These are phyloP conservation scores for Triticum monococcum DNA, from an alignment of 176 grass and related monocot genomes.

Conservation along the genomic window DNA sequence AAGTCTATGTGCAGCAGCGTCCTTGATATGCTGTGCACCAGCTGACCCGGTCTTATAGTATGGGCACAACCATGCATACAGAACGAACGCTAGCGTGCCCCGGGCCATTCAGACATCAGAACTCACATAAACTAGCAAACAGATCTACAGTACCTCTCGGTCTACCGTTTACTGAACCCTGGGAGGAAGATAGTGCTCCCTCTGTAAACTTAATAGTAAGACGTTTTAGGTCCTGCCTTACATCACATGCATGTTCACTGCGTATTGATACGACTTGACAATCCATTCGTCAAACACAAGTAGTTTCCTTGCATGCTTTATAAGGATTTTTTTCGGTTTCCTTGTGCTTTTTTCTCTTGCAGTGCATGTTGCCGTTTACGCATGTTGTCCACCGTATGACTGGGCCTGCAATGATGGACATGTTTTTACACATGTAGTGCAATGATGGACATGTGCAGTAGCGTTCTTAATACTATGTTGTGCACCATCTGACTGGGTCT, in stretches of 20 bases:
- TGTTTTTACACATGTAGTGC: too few species aligned
- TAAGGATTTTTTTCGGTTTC: too few species aligned
- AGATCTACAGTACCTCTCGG: too few species aligned
- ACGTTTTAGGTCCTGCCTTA: background rate
- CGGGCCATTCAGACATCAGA: slow-evolving; percentile 14
- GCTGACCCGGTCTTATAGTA: background rate
- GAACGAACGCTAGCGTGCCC: background rate
- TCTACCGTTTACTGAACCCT: too few species aligned
- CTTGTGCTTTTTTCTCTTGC: background rate
- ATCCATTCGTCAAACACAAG: too few species aligned
- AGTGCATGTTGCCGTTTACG: background rate
- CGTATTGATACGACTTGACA: too few species aligned
- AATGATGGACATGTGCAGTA: background rate
- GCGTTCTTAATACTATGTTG: background rate
- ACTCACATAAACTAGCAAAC: background rate
- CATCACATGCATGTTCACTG: background rate
- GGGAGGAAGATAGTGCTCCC: too few species aligned
- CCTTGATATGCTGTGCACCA: background rate
- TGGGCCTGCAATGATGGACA: background rate
- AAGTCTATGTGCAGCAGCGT: background rate
- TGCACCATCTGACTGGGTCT: background rate
- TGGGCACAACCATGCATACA: background rate
- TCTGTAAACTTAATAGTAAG: too few species aligned
- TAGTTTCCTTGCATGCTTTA: too few species aligned
- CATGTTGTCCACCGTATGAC: background rate